phyloP scores from a whole-genome alignment of 1,139 yeast genomes.

The Eremothecium sinecaudum region DNA sequence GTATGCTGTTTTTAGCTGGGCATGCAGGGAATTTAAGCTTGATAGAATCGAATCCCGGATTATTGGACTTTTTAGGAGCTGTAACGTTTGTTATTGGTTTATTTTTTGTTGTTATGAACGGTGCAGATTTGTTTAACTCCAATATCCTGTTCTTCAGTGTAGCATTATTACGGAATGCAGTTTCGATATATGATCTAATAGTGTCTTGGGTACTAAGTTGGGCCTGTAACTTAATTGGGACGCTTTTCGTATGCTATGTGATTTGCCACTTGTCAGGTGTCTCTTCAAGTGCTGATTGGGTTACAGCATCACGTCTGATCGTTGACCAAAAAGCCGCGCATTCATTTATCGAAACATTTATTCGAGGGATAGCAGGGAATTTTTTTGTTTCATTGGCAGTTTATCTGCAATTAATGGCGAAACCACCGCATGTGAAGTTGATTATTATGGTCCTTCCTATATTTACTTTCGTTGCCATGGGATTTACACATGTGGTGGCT shows the following conservation, averaged over 20 bases:
- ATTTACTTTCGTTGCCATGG: slow-evolving; percentile 63
- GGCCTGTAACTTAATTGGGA: slow-evolving; percentile 55
- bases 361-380: slow-evolving; percentile 66
- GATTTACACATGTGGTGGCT: slow-evolving; percentile 73
- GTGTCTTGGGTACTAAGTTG: slow-evolving; percentile 67
- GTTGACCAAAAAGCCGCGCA: slow-evolving; percentile 40
- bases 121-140: slow-evolving; percentile 66
- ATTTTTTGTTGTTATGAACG: slow-evolving; percentile 63
- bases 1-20: slow-evolving; percentile 53
- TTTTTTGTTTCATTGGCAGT: slow-evolving; percentile 67
- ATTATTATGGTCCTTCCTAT: slow-evolving; percentile 57
- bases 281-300: slow-evolving; percentile 34
- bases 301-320: slow-evolving; percentile 40
- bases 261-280: slow-evolving; percentile 48
- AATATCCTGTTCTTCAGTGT: slow-evolving; percentile 61
- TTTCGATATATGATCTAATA: slow-evolving; percentile 47
- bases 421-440: slow-evolving; percentile 70
- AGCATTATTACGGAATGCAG: slow-evolving; percentile 60
- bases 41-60: slow-evolving; percentile 41
- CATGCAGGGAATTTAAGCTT: slow-evolving; percentile 44
- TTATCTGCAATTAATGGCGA: slow-evolving; percentile 65
- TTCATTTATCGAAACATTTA: slow-evolving; percentile 48
- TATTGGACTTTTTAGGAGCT: slow-evolving; percentile 47
- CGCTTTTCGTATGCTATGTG: slow-evolving; percentile 55
- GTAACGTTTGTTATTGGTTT: slow-evolving; percentile 56